These are phyloP conservation scores for Musa troglodytarum DNA, from an alignment of 176 grass and related monocot species.

Conservation along the genomic window DNA sequence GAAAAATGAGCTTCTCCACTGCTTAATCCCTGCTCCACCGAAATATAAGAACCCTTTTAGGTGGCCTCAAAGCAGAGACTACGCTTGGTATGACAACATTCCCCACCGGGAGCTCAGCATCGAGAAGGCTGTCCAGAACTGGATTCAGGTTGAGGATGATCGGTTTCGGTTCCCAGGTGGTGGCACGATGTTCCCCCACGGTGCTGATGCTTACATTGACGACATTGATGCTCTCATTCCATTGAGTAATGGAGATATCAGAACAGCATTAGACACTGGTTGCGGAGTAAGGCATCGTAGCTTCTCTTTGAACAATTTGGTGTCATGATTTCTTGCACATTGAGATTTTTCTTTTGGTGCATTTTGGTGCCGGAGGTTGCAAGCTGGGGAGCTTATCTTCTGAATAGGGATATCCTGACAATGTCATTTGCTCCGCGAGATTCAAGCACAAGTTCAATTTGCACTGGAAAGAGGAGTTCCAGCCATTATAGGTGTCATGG, in stretches of 20 bases:
- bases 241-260: neutral
- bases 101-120: too few species aligned
- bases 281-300: neutral
- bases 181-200: neutral
- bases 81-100: too few species aligned
- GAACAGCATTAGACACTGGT: neutral
- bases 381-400: neutral
- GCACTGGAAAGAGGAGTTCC: neutral
- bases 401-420: neutral
- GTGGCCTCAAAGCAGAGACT: neutral
- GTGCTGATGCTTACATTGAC: neutral
- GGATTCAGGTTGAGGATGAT: neutral
- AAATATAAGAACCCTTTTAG: neutral
- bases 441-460: conserved; percentile 1
- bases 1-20: neutral
- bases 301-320: neutral
- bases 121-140: neutral
- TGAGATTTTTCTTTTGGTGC: neutral
- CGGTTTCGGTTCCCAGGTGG: neutral
- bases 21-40: neutral
- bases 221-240: neutral
- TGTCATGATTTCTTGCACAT: neutral
- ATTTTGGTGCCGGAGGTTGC: neutral
- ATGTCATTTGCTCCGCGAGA: neutral
- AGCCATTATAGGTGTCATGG: neutral